Evolutionary conservation across 345 rosid species (phyloP).

Genomic region (Garcia nutans): DNA sequence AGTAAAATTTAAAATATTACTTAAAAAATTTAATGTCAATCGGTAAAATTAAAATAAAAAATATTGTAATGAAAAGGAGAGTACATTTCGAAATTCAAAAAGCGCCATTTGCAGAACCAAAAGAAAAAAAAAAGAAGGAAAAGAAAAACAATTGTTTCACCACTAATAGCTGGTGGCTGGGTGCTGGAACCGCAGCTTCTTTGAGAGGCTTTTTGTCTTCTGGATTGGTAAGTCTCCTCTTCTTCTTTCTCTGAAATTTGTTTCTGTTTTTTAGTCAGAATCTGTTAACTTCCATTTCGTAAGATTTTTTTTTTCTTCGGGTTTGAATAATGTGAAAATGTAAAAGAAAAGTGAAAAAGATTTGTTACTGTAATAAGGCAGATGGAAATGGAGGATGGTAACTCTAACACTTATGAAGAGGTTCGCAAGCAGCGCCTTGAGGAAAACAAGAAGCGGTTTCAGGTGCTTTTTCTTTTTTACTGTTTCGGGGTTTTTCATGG

Average conservation of each 20-base stretch:
- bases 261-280: neutral
- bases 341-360: too few species aligned
- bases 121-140: too few species aligned
- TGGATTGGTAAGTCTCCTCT: neutral
- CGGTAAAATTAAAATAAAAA: too few species aligned
- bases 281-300: neutral
- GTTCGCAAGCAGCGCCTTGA: conserved; percentile 44
- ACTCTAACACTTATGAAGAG: conserved; percentile 40
- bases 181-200: neutral
- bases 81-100: too few species aligned
- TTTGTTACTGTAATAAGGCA: too few species aligned
- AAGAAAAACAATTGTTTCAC: too few species aligned
- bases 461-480: conserved; percentile 26
- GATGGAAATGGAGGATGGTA: neutral
- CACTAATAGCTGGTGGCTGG: neutral
- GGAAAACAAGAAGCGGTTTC: conserved; percentile 45
- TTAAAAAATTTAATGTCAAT: too few species aligned
- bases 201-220: neutral
- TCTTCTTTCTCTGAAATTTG: neutral
- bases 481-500: neutral
- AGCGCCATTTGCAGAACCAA: too few species aligned
- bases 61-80: too few species aligned
- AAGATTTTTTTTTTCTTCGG: too few species aligned
- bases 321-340: neutral
- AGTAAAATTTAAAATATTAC: too few species aligned